phyloP scores from a whole-genome alignment of 495 filamentous ascomycete genomes.

The Penicillium robsamsonii region DNA sequence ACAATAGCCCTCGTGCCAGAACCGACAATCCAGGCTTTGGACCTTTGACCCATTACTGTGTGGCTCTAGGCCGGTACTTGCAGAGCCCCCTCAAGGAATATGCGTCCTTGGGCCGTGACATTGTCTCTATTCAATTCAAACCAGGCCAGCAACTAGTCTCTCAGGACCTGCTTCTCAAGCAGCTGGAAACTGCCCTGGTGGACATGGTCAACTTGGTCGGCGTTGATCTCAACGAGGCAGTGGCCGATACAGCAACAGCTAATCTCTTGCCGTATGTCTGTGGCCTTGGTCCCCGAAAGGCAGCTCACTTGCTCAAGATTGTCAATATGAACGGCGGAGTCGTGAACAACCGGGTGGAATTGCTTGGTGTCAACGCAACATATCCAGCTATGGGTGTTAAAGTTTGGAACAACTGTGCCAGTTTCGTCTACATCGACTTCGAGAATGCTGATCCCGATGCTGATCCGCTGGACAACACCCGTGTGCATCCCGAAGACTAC shows the following conservation, averaged over 20 bases:
- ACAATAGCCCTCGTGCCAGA: slow-evolving; percentile 79
- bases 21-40: slow-evolving; percentile 75
- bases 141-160: slow-evolving; percentile 84
- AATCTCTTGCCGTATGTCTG: slow-evolving; percentile 89
- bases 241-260: slow-evolving; percentile 71
- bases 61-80: slow-evolving; percentile 82
- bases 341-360: slow-evolving; percentile 75
- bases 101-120: slow-evolving; percentile 82
- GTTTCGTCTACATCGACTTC: slow-evolving; percentile 87
- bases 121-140: slow-evolving; percentile 83
- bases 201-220: slow-evolving; percentile 97
- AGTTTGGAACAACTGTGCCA: slow-evolving; percentile 95
- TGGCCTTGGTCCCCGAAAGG: slow-evolving; percentile 91
- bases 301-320: slow-evolving; percentile 79
- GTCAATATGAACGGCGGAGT: slow-evolving; percentile 85
- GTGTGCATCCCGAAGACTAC: slow-evolving; percentile 97
- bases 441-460: slow-evolving; percentile 71
- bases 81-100: slow-evolving; percentile 96
- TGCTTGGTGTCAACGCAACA: slow-evolving; percentile 80
- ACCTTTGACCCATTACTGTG: slow-evolving; percentile 79
- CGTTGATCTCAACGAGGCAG: slow-evolving; percentile 90
- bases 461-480: slow-evolving; percentile 92
- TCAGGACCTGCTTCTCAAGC: slow-evolving; percentile 77
- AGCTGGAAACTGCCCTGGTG: slow-evolving; percentile 90
- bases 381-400: slow-evolving; percentile 81